Evolutionary conservation across 371 early-diverging fungal species (phyloP), one percentile per base, ranked within the genome.

Genomic region (Actinomucor elegans): DNA sequence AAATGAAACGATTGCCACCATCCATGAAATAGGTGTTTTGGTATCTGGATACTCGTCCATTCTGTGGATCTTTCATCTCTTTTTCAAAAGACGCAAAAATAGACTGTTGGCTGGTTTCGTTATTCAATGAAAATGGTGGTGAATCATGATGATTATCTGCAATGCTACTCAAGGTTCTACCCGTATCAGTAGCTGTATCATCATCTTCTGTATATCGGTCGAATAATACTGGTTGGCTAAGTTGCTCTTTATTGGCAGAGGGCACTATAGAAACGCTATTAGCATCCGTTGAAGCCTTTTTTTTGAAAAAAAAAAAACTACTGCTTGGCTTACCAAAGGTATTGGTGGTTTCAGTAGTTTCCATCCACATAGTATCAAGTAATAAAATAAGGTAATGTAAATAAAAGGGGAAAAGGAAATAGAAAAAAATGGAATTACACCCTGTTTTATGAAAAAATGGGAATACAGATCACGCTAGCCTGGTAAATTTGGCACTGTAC

Each of bases 21-120:
- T 69, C 69, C 55, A 69, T 58, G 33, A 69, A 69, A 47, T 69
- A 69, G 14, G 64, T 64, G 27, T 55, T 64, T 53, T 60, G 58
- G 37, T 52, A 61, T 27, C 48, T 34, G 26, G 60, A 55, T 23
- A 59, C 49, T 29, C 52, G 40, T 10, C 41, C 47, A 42, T 64
- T 64, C 12, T 52, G 48, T 27, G 64, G 49, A 29, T 52, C 49
- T 17, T 65, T 42, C 49, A 67, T 67, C 21, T 35, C 32, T 21
- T 47, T 44, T 38, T 62, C 57, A 40, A 60, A 57, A 10, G 31
- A 12, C n/a, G n/a, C n/a, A n/a, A n/a, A n/a, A n/a, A n/a, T n/a
- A 1, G 46, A 32, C 10, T 20, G 8, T 4, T 29, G 32, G 18
- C 20, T 5, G 12, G 37, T 21, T 31, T 51, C 51, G 1, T 24